These are phyloP conservation scores for Catharanthus roseus DNA, from an alignment of 257 asterid genomes.

Conservation along the genomic window DNA sequence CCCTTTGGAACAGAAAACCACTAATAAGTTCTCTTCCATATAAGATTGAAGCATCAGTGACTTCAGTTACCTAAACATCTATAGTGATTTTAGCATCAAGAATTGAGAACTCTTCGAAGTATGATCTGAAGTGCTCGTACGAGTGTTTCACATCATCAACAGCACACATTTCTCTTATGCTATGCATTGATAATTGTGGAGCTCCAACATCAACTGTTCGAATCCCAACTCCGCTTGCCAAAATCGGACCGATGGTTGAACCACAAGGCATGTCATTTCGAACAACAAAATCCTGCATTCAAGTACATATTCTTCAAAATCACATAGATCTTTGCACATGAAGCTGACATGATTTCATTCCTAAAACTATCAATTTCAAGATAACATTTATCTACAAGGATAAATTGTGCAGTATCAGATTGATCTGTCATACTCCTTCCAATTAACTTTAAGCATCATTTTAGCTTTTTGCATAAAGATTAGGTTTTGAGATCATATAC, in stretches of 20 bases:
- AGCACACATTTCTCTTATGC: conserved; percentile 94
- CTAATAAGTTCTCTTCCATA: background rate
- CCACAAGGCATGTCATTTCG: conserved; percentile 92
- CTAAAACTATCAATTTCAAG: background rate
- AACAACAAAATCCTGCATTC: conserved; percentile 73
- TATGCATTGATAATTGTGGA: conserved; percentile 93
- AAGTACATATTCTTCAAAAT: background rate
- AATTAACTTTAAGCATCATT: no score
- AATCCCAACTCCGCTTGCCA: conserved; percentile 90
- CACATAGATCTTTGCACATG: background rate
- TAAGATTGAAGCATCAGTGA: background rate
- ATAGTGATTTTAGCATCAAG: conserved; percentile 68
- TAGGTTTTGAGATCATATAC: no score
- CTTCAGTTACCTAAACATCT: conserved; percentile 39
- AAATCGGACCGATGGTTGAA: conserved; percentile 90
- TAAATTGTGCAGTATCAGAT: background rate
- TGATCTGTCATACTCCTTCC: background rate
- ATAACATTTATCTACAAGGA: background rate
- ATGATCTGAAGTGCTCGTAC: conserved; percentile 77
- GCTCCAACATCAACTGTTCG: conserved; percentile 88
- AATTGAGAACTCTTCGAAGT: conserved; percentile 62
- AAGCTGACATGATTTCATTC: background rate
- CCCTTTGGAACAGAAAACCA: no score
- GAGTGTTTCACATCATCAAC: conserved; percentile 84
- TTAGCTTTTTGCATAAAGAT: background rate